phyloP scores from a whole-genome alignment of 495 filamentous ascomycete species.

The Trichoderma parareesei region DNA sequence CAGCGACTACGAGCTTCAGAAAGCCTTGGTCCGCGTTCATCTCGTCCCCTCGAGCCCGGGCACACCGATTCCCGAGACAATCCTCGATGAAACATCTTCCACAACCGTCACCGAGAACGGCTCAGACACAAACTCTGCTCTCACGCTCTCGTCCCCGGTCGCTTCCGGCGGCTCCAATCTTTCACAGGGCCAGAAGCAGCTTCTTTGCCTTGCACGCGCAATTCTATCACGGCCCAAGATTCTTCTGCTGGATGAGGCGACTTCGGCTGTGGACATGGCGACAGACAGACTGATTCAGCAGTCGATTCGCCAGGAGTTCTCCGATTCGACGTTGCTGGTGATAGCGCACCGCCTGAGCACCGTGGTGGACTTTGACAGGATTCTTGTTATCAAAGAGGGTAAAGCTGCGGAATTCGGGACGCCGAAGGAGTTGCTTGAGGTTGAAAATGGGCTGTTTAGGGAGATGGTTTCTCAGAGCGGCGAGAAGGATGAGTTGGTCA shows the following conservation, averaged over 20 bases:
- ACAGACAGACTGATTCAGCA: constrained; percentile 61
- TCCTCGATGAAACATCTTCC: not conserved
- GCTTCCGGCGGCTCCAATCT: constrained; percentile 40
- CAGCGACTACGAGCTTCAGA: constrained; percentile 45
- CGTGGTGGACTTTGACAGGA: constrained; percentile 62
- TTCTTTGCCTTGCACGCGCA: constrained; percentile 63
- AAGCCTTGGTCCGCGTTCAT: constrained; percentile 50
- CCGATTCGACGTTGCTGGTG: constrained; percentile 51
- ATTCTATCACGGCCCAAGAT: constrained; percentile 67
- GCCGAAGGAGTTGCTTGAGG: not conserved
- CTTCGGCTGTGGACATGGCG: constrained; percentile 62
- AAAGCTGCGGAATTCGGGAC: constrained; percentile 51
- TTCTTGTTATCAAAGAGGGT: constrained; percentile 61
- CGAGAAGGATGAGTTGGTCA: constrained; percentile 2
- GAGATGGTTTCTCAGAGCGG: constrained; percentile 3
- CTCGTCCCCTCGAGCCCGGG: constrained; percentile 24
- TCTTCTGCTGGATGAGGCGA: constrained; percentile 67
- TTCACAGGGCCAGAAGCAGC: constrained; percentile 53
- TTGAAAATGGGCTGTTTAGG: not conserved
- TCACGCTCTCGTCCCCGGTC: constrained; percentile 20
- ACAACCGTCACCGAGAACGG: not conserved
- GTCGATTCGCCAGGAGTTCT: constrained; percentile 58
- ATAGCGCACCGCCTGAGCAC: constrained; percentile 66
- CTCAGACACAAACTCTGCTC: constrained; percentile 17
- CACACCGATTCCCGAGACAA: not conserved